Conservation (phyloP, 2,329 filamentous ascomycete genomes). For the Fusarium pilosicola region DNA sequence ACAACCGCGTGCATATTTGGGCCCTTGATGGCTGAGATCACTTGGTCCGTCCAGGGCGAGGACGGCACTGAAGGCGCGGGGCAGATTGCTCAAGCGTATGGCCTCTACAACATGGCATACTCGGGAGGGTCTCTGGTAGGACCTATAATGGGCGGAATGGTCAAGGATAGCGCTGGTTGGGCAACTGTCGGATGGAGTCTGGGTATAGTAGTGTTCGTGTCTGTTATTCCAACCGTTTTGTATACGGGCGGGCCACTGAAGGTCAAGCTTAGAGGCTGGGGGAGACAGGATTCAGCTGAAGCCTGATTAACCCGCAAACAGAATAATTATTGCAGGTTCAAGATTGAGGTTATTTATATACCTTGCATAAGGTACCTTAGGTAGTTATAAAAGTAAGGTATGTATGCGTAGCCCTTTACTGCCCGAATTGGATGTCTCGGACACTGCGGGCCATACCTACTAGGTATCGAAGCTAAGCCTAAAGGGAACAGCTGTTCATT, state of each 20-base stretch:
- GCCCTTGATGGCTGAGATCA: conserved; percentile 51
- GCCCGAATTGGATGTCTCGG: not conserved
- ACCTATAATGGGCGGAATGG: conserved; percentile 49
- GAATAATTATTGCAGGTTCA: not conserved
- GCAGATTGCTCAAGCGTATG: conserved; percentile 50
- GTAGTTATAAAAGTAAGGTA: not conserved
- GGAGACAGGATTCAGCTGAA: not conserved
- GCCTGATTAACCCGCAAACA: not conserved
- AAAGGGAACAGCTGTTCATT: conserved; percentile 12
- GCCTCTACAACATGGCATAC: conserved; percentile 50
- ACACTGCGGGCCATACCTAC: not conserved
- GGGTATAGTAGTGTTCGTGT: conserved; percentile 44
- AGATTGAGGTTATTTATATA: not conserved
- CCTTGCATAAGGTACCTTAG: not conserved
- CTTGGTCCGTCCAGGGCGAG: conserved; percentile 44
- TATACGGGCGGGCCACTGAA: conserved; percentile 46
- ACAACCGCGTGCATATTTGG: conserved; percentile 47
- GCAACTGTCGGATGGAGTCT: conserved; percentile 48
- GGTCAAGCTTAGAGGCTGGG: conserved; percentile 41
- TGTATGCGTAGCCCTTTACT: not conserved
- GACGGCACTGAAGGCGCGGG: conserved; percentile 35
- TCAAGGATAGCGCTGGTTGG: conserved; percentile 48
- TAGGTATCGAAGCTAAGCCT: conserved; percentile 28
- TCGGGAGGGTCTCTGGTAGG: conserved; percentile 48
- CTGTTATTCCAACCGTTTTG: conserved; percentile 41